Base-by-base conservation (phyloP, 2,329 filamentous ascomycete genomes). In the Penicillium sp. region DNA sequence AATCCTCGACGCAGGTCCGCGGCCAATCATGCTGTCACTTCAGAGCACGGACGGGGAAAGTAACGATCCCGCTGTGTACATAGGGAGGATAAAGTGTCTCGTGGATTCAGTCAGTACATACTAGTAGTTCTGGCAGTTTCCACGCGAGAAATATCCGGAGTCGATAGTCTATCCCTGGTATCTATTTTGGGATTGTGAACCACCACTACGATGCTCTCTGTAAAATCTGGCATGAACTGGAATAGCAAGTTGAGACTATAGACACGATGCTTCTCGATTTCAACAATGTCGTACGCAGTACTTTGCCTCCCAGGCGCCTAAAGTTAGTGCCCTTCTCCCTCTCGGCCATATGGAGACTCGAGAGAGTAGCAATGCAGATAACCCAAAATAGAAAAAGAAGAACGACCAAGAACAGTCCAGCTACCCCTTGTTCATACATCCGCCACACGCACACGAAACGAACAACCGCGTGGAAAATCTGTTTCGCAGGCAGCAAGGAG, bases 401-500 rank as follows among this genome's bases (percentile, higher is more conserved):
- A n/a, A n/a, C n/a, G n/a, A 14, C 3, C 4, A 16, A 10, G 14
- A 19, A 35, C 4, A 10, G 18, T 12, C 16, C 22, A 2, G 4
- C 18, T 35, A 11, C 42, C 33, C 37, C 18, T 41, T 36, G 41
- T 35, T 19, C 14, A 12, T 37, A 41, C 42, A 45, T 46, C 14
- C 18, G 22, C 10, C 45, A 35, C 45, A 35, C 35, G n/a, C n/a
- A 43, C n/a, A 41, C 16, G 18, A 30, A 19, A 34, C 25, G 3
- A 30, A 41, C 43, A 22, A 31, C 30, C 48, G 48, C 43, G 48
- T 50, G 48, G 48, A 28, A 14, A 50, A 34, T 47, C 48, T 47
- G 48, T 50, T 50, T 47, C 39, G 48, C 43, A 47, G 30, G 5
- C 13, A 37, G 48, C 14, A 50, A 50, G 48, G 48, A 50, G 47